These are phyloP conservation scores for Ganoderma multipileum DNA, from an alignment of 1,284 basidiomycete genomes.

Conservation along the genomic window DNA sequence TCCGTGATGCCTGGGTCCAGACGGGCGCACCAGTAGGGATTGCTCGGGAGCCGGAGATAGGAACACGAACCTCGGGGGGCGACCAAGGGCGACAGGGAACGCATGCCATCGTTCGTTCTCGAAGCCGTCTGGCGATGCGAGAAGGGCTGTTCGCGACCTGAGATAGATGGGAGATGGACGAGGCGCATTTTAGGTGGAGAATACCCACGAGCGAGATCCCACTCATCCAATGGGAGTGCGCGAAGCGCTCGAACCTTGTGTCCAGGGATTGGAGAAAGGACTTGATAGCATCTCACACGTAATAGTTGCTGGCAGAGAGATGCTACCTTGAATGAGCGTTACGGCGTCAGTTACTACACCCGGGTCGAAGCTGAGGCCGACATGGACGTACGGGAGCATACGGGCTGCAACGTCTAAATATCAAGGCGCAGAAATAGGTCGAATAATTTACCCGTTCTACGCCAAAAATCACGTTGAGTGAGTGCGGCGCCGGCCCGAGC, in stretches of 20 bases:
- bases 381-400: background rate
- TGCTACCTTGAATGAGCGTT: conserved; percentile 4
- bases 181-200: conserved; percentile 16
- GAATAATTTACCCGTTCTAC: background rate
- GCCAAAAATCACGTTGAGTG: background rate
- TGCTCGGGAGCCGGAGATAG: conserved; percentile 29
- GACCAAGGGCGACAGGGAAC: conserved; percentile 12
- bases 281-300: conserved; percentile 28
- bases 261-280: conserved; percentile 20
- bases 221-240: conserved; percentile 19
- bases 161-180: conserved; percentile 27
- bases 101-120: conserved; percentile 21
- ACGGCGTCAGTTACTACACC: conserved; percentile 3
- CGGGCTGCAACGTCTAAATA: background rate
- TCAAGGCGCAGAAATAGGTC: background rate
- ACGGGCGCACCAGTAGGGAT: conserved; percentile 5
- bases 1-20: background rate
- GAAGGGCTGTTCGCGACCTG: conserved; percentile 21
- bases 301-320: conserved; percentile 17
- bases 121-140: conserved; percentile 16
- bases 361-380: background rate
- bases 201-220: conserved; percentile 21
- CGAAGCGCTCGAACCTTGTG: conserved; percentile 21
- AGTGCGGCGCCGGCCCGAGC: background rate
- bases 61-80: conserved; percentile 18